phyloP scores from a whole-genome alignment of 129 eudicot genomes.

The Helichrysum umbraculigerum region DNA sequence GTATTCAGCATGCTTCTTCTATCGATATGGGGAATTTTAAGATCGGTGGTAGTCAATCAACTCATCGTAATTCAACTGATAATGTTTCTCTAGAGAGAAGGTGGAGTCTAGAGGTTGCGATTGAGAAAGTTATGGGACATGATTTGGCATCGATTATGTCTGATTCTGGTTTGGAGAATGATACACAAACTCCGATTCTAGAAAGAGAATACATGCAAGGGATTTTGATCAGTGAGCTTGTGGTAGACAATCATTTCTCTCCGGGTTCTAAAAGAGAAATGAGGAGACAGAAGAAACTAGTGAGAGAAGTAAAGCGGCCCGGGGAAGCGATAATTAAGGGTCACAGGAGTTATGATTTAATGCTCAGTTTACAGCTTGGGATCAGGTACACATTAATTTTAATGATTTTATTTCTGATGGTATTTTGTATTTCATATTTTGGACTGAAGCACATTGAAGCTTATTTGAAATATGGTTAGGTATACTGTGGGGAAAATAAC shows the following conservation, averaged over 20 bases:
- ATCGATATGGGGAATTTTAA: constrained; percentile 78
- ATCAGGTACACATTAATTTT: constrained; percentile 53
- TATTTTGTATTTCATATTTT: constrained; percentile 1
- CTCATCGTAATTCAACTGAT: constrained; percentile 36
- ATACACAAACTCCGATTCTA: constrained; percentile 53
- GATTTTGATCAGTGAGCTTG: constrained; percentile 85
- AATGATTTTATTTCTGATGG: neutral
- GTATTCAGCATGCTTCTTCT: constrained; percentile 81
- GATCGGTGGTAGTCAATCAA: constrained; percentile 49
- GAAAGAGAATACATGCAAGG: constrained; percentile 99
- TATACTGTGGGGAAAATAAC: constrained; percentile 98
- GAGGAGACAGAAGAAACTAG: constrained; percentile 70
- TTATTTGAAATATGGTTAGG: constrained; percentile 47
- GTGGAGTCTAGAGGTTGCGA: constrained; percentile 91
- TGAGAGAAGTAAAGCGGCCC: constrained; percentile 71
- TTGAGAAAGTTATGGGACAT: constrained; percentile 78
- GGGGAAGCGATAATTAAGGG: constrained; percentile 90
- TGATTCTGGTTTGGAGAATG: constrained; percentile 49
- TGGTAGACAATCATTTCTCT: constrained; percentile 56
- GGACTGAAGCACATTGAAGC: constrained; percentile 13
- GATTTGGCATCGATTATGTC: constrained; percentile 48
- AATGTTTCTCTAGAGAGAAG: constrained; percentile 79
- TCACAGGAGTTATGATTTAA: constrained; percentile 89
- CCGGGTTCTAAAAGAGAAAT: constrained; percentile 52
- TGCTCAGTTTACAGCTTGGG: constrained; percentile 98